These are phyloP conservation scores for Torulaspora gathmanii DNA, from an alignment of 805 yeast species.

Conservation along the genomic window DNA sequence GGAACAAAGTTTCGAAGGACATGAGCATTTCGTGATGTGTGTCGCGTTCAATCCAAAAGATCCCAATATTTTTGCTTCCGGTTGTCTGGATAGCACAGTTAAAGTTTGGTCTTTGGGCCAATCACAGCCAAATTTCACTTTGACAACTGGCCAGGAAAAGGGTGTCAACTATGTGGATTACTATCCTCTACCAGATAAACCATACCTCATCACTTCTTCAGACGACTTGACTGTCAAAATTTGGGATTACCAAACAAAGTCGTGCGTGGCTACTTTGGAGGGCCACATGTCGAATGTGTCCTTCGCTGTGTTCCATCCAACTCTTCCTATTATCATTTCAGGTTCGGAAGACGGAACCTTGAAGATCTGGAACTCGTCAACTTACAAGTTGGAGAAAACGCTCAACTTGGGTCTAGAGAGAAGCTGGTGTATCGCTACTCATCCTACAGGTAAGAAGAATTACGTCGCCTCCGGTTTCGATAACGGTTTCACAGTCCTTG, in stretches of 20 bases:
- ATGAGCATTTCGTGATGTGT: conserved; percentile 91
- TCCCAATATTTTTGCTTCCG: conserved; percentile 95
- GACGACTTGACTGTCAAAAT: conserved; percentile 85
- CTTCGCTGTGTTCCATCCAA: conserved; percentile 97
- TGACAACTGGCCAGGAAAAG: conserved; percentile 83
- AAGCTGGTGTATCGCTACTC: conserved; percentile 88
- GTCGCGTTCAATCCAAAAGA: conserved; percentile 96
- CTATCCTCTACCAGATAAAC: conserved; percentile 96
- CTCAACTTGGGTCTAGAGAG: conserved; percentile 89
- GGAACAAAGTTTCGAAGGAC: conserved; percentile 92
- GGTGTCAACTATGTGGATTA: conserved; percentile 97
- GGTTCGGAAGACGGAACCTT: conserved; percentile 96
- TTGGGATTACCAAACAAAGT: conserved; percentile 97
- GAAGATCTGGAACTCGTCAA: conserved; percentile 90
- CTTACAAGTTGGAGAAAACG: conserved; percentile 90
- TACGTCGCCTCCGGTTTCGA: conserved; percentile 90
- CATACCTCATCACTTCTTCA: conserved; percentile 85
- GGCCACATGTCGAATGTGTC: conserved; percentile 95
- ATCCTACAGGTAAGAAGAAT: conserved; percentile 60
- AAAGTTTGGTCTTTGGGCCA: conserved; percentile 95
- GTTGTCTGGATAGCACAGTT: conserved; percentile 92
- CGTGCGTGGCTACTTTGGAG: conserved; percentile 87
- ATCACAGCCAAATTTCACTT: conserved; percentile 81
- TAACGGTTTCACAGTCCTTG: conserved; percentile 83
- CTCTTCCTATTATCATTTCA: conserved; percentile 85